Evolutionary conservation across 2,329 filamentous ascomycete genomes (phyloP).

Genomic region (Diaporthe helianthi): DNA sequence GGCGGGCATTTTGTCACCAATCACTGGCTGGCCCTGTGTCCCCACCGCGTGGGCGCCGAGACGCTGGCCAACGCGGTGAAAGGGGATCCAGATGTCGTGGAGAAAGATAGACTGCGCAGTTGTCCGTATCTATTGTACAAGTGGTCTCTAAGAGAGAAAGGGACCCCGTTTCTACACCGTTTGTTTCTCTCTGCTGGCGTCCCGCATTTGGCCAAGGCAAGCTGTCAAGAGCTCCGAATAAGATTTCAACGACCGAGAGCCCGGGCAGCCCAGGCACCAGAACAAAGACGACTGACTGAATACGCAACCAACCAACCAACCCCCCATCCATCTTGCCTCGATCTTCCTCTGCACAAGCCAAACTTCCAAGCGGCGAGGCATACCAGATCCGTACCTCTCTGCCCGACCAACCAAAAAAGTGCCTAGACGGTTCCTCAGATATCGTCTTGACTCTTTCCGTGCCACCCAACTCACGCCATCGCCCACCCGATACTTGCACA

Average conservation of each 20-base stretch:
- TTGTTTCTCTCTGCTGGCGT: constrained; percentile 25
- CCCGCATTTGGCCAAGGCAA: constrained; percentile 28
- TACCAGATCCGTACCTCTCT: not conserved
- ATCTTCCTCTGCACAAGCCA: not conserved
- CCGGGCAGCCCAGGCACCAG: not conserved
- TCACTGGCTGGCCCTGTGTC: not conserved
- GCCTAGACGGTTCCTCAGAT: not conserved
- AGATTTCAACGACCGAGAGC: constrained; percentile 20
- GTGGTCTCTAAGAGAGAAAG: constrained; percentile 14
- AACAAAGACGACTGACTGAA: constrained; percentile 17
- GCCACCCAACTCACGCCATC: constrained; percentile 13
- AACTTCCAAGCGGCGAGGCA: not conserved
- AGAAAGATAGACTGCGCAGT: constrained; percentile 23
- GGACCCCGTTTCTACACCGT: constrained; percentile 30
- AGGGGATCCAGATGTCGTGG: constrained; percentile 28
- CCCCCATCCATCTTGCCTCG: constrained; percentile 2
- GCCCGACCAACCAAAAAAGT: not conserved
- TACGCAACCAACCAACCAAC: not conserved
- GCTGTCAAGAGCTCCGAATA: constrained; percentile 27
- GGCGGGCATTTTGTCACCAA: constrained; percentile 28
- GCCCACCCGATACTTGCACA: not conserved
- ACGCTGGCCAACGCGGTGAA: constrained; percentile 31
- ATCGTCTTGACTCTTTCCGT: not conserved
- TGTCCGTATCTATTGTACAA: constrained; percentile 23
- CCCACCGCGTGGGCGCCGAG: constrained; percentile 27